Percentiles rank a stretch among this genome's conserved stretches.
Conservation (phyloP, 2,329 filamentous ascomycete genomes). For the Epichloe typhina region DNA sequence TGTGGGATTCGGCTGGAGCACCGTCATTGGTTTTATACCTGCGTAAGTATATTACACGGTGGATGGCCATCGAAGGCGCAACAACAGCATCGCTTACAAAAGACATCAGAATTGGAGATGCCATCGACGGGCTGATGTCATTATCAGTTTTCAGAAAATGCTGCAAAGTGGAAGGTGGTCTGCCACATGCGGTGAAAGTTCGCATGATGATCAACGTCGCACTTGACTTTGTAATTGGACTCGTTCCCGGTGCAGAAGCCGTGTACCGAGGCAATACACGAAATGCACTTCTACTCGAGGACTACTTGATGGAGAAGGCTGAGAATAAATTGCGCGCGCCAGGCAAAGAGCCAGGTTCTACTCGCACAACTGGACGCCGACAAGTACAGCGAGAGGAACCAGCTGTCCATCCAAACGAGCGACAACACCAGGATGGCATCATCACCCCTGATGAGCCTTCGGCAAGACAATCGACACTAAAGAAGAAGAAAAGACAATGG, state of each 20-base stretch:
- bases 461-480: not conserved
- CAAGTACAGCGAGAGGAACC: slow-evolving; percentile 16
- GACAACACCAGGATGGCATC: not conserved
- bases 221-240: slow-evolving; percentile 59
- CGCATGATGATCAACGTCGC: slow-evolving; percentile 73
- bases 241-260: slow-evolving; percentile 61
- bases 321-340: slow-evolving; percentile 38
- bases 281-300: slow-evolving; percentile 58
- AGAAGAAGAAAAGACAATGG: not conserved
- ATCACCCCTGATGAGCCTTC: not conserved
- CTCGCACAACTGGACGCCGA: slow-evolving; percentile 39
- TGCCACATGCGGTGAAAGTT: slow-evolving; percentile 45
- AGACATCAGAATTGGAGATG: slow-evolving; percentile 56
- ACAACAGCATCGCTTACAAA: not conserved
- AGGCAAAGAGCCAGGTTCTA: slow-evolving; percentile 31
- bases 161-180: slow-evolving; percentile 60
- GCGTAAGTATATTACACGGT: slow-evolving; percentile 41
- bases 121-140: slow-evolving; percentile 59
- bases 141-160: slow-evolving; percentile 63
- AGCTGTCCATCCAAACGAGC: not conserved
- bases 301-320: slow-evolving; percentile 55
- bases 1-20: slow-evolving; percentile 78
- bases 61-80: not conserved
- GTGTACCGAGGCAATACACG: slow-evolving; percentile 63
- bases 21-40: slow-evolving; percentile 73